Percentiles rank a stretch among this genome's conserved stretches.
phyloP scores from a whole-genome alignment of 371 early-diverging fungal species.

The Choanephora cucurbitarum region DNA sequence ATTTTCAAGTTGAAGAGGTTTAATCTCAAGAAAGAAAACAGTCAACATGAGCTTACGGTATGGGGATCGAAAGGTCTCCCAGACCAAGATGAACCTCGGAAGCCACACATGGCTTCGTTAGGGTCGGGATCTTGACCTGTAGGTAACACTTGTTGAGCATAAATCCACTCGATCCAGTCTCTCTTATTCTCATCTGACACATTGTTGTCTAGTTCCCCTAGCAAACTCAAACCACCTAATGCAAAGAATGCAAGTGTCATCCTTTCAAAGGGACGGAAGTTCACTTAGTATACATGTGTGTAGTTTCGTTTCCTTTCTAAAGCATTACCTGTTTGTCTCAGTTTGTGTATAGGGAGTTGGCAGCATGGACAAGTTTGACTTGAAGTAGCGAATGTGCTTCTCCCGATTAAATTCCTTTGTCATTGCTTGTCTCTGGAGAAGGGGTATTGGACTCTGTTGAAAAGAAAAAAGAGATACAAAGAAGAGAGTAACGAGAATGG shows the following conservation, averaged over 20 bases:
- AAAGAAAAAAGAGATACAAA: no score
- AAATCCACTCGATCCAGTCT: constrained; percentile 95
- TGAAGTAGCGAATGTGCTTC: constrained; percentile 75
- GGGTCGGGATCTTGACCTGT: constrained; percentile 28
- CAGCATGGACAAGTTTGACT: constrained; percentile 68
- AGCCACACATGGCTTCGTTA: constrained; percentile 58
- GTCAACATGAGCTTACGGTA: constrained; percentile 35
- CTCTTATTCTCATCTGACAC: constrained; percentile 54
- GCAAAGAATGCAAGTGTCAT: constrained; percentile 88
- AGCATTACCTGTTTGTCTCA: constrained; percentile 77
- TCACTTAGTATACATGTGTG: neutral
- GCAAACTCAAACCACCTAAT: constrained; percentile 77
- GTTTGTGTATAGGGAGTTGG: constrained; percentile 71
- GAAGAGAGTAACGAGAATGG: no score
- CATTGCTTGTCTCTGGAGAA: neutral
- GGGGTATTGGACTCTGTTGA: no score
- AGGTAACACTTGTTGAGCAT: constrained; percentile 83
- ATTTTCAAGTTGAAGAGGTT: constrained; percentile 1
- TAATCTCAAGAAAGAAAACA: no score
- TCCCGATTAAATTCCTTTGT: constrained; percentile 22
- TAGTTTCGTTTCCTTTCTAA: neutral
- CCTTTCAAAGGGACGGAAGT: constrained; percentile 47
- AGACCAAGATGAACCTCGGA: constrained; percentile 69
- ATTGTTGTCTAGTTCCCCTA: constrained; percentile 63
- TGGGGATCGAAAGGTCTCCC: constrained; percentile 58